Base-by-base conservation (phyloP, 73 alveolate species). In the Breviolum minutum region DNA sequence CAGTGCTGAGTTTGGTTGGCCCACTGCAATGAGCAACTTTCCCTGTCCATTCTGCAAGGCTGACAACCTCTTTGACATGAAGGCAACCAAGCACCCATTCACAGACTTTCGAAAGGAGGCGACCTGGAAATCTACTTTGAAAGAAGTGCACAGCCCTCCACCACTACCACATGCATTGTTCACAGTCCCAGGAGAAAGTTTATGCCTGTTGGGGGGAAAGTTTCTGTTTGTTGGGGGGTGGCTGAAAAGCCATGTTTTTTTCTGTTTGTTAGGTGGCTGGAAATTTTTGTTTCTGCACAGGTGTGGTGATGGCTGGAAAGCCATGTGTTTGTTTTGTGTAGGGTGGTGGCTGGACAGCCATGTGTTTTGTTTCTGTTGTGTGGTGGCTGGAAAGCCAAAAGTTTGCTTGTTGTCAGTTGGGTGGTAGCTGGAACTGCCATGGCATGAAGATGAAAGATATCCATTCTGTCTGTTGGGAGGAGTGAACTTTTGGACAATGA, bases 301-400 rank as follows among this genome's bases (percentile, higher is more conserved):
- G 80, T 16, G 27, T 6, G 7, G 22, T 17, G 27, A 70, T 17
- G 27, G 32, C 27, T 6, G 6, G 27, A 70, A 16, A 30, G 80
- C n/a, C n/a, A n/a, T n/a, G n/a, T n/a, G n/a, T n/a, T n/a, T n/a
- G n/a, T n/a, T n/a, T n/a, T n/a, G n/a, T 70, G 6, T 26, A 70
- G 27, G 14, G 80, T 74, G 84, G 61, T 74, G 84, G 84, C 84
- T 74, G 84, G 84, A 74, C 29, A n/a, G 84, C 84, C 84, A 74
- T 17, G 29, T 26, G 61, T 17, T 74, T 48, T 11, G 84, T n/a
- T 13, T 11, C 29, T 26, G 62, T 12, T 26, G 54, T 26, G 84
- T 74, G 84, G 61, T 74, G 84, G 84, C 84, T 74, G 84, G 84
- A 74, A 5, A 74, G 84, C 84, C 84, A 74, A 12, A 19, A 9